Conservation (phyloP, 2,329 filamentous ascomycete species). For the Ophidiomyces ophidiicola region DNA sequence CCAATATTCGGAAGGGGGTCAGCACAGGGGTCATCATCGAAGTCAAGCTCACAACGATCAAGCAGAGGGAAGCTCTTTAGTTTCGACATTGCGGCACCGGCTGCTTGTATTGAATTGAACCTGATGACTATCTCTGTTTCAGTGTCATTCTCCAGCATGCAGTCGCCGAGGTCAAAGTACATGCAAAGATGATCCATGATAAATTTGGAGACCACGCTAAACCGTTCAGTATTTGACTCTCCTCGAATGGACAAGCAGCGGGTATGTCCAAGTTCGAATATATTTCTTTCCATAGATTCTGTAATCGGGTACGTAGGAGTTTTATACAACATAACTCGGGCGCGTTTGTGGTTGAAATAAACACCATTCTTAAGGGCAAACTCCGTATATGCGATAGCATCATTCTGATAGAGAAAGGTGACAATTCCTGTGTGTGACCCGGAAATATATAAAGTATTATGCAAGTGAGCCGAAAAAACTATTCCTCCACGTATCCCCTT, state of each 20-base stretch:
- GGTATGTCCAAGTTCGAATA: conserved; percentile 19
- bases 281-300: conserved; percentile 16
- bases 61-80: conserved; percentile 3
- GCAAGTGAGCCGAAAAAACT: conserved; percentile 22
- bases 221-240: conserved; percentile 10
- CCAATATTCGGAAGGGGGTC: conserved; percentile 10
- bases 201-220: conserved; percentile 9
- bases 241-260: conserved; percentile 20
- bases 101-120: conserved; percentile 17
- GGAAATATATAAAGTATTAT: conserved; percentile 21
- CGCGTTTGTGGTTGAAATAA: conserved; percentile 15
- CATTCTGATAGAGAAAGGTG: conserved; percentile 20
- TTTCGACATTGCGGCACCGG: conserved; percentile 4
- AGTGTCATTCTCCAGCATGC: conserved; percentile 13
- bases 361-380: conserved; percentile 16
- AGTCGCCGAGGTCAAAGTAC: conserved; percentile 15
- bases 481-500: conserved; percentile 18
- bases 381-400: conserved; percentile 19
- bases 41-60: conserved; percentile 12
- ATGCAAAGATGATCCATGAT: conserved; percentile 10
- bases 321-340: conserved; percentile 19
- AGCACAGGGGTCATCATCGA: conserved; percentile 14
- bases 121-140: conserved; percentile 14
- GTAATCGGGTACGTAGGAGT: conserved; percentile 25
- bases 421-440: conserved; percentile 24